phyloP scores from a whole-genome alignment of 83 land plant genomes.

The Picea abies region DNA sequence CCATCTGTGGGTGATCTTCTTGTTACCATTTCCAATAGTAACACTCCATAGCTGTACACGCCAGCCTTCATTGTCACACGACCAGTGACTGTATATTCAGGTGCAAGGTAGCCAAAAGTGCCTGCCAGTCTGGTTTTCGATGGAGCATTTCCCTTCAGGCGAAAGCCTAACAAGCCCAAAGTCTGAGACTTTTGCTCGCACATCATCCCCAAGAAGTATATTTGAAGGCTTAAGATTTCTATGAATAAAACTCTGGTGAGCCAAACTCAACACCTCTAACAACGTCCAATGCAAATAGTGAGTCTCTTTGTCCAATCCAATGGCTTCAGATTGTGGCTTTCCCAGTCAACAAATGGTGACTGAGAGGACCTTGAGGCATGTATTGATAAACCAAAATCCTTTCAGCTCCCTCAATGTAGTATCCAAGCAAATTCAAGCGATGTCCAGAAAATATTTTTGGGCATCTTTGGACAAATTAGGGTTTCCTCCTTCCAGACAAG shows the following conservation, averaged over 20 bases:
- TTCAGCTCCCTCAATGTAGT: slow-evolving; percentile 63
- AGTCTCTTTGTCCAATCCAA: slow-evolving; percentile 63
- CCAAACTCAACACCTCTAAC: slow-evolving; percentile 71
- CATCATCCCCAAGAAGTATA: slow-evolving; percentile 69
- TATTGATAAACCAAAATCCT: slow-evolving; percentile 65
- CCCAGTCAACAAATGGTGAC: slow-evolving; percentile 53
- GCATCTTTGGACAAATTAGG: too few relatives aligned
- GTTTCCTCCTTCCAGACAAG: too few relatives aligned
- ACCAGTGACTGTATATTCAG: too few relatives aligned
- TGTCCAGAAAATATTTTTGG: too few relatives aligned
- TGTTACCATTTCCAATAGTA: too few relatives aligned
- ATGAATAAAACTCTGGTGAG: slow-evolving; percentile 72
- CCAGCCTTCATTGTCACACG: too few relatives aligned
- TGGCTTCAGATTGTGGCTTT: slow-evolving; percentile 39
- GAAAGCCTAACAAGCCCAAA: slow-evolving; percentile 72
- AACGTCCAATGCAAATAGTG: slow-evolving; percentile 64
- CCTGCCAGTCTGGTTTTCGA: slow-evolving; percentile 73
- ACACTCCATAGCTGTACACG: too few relatives aligned
- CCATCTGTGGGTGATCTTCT: too few relatives aligned
- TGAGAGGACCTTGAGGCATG: slow-evolving; percentile 71
- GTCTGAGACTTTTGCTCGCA: slow-evolving; percentile 72
- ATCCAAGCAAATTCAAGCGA: too few relatives aligned
- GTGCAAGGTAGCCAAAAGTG: slow-evolving; percentile 72
- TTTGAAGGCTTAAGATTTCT: slow-evolving; percentile 69
- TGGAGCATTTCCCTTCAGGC: slow-evolving; percentile 62